Evolutionary conservation across 1,284 basidiomycete species (phyloP).

Genomic region (Fomes fomentarius): DNA sequence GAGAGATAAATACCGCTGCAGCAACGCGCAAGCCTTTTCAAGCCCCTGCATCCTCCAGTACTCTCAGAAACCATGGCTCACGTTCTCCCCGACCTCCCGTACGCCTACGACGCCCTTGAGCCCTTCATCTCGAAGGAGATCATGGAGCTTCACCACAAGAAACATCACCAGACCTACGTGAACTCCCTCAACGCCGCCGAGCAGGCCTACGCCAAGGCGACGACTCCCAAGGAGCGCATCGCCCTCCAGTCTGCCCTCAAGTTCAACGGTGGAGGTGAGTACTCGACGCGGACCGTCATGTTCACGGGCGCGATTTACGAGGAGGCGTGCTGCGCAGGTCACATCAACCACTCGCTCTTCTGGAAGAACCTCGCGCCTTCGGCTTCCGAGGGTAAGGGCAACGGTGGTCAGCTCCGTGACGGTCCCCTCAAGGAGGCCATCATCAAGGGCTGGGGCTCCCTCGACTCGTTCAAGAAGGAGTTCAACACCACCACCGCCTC

Average conservation of each 20-base stretch:
- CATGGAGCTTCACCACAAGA: slow-evolving; percentile 93
- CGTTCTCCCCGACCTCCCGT: slow-evolving; percentile 88
- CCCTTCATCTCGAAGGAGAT: slow-evolving; percentile 81
- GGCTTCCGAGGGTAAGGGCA: slow-evolving; percentile 45
- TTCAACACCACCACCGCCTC: slow-evolving; percentile 83
- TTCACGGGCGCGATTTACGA: slow-evolving; percentile 7
- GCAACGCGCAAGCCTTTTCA: neutral
- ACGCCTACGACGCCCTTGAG: slow-evolving; percentile 87
- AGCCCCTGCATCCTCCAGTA: neutral
- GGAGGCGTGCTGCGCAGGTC: slow-evolving; percentile 48
- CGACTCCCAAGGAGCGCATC: slow-evolving; percentile 81
- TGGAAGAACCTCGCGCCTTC: slow-evolving; percentile 94
- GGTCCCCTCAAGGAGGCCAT: slow-evolving; percentile 85
- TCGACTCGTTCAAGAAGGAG: slow-evolving; percentile 75
- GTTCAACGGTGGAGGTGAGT: slow-evolving; percentile 88
- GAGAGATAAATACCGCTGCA: slow-evolving; percentile 26
- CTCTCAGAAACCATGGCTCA: slow-evolving; percentile 42
- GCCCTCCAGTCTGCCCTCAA: slow-evolving; percentile 85
- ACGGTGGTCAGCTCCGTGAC: slow-evolving; percentile 69
- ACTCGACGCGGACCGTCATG: neutral
- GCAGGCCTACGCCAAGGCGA: slow-evolving; percentile 73
- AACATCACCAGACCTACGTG: slow-evolving; percentile 95
- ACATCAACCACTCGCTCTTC: slow-evolving; percentile 94
- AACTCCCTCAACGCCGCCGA: slow-evolving; percentile 92
- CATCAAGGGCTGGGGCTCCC: slow-evolving; percentile 82